These are phyloP conservation scores for Penicillium freii DNA, from an alignment of 2,329 filamentous ascomycete species.

Conservation along the genomic window DNA sequence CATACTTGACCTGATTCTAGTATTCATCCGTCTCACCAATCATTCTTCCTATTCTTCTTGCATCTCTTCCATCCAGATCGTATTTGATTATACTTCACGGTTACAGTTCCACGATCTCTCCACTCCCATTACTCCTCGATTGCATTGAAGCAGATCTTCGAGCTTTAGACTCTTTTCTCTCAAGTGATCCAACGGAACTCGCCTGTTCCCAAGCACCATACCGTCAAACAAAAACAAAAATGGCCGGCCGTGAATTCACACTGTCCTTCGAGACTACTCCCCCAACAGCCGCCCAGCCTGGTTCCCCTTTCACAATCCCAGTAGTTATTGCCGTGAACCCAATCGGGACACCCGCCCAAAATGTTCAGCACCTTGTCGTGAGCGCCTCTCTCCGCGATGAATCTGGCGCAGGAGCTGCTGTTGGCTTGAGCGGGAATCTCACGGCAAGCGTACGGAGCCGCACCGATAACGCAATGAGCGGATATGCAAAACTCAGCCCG, in stretches of 20 bases:
- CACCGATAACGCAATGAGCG: constrained; percentile 29
- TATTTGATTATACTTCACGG: constrained; percentile 4
- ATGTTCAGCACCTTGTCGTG: constrained; percentile 31
- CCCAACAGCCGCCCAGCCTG: constrained; percentile 27
- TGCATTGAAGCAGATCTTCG: not conserved
- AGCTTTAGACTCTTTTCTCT: not conserved
- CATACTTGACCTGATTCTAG: constrained; percentile 1
- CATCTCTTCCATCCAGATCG: not conserved
- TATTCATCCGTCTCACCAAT: not conserved
- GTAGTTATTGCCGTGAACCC: constrained; percentile 32
- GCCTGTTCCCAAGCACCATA: not conserved
- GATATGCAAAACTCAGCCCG: constrained; percentile 31
- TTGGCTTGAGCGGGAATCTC: constrained; percentile 28
- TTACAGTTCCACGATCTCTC: constrained; percentile 6
- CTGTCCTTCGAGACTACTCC: constrained; percentile 33
- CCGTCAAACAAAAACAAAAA: not conserved
- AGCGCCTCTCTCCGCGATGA: constrained; percentile 31
- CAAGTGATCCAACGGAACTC: not conserved
- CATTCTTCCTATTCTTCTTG: not conserved
- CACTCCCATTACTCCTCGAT: not conserved
- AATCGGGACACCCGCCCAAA: constrained; percentile 24
- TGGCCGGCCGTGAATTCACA: constrained; percentile 29
- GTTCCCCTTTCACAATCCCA: constrained; percentile 31
- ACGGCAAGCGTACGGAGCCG: constrained; percentile 36
- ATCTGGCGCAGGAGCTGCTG: constrained; percentile 19